phyloP scores from a whole-genome alignment of 306 rosid species.

The Carpinus viminea region DNA sequence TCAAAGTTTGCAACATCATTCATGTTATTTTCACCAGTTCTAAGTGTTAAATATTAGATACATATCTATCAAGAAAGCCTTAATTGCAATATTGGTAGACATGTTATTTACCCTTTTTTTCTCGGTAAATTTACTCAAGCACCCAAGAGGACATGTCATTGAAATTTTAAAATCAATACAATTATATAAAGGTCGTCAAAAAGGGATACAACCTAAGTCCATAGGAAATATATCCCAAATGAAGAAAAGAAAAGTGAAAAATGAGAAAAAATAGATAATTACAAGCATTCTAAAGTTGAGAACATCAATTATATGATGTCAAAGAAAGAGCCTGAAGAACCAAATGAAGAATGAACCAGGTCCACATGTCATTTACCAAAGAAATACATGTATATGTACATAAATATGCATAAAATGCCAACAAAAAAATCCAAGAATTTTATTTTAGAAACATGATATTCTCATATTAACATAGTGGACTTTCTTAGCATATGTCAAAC shows the following conservation, averaged over 20 bases:
- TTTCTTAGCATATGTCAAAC: not conserved
- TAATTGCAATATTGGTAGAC: not conserved
- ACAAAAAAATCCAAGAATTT: not conserved
- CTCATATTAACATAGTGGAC: too few species aligned
- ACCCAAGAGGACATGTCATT: not conserved
- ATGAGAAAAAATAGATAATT: not conserved
- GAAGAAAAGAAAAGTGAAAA: not conserved
- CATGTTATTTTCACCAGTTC: constrained; percentile 19
- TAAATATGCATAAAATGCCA: not conserved
- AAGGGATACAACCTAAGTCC: not conserved
- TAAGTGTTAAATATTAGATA: not conserved
- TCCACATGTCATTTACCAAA: constrained; percentile 2
- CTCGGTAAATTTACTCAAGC: not conserved
- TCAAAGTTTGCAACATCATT: constrained; percentile 23
- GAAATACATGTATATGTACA: not conserved
- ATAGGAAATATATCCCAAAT: not conserved
- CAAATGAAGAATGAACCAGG: not conserved
- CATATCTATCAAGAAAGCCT: constrained; percentile 11
- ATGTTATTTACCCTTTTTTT: not conserved
- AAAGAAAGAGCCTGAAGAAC: not conserved
- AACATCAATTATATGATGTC: not conserved
- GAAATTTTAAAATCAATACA: not conserved
- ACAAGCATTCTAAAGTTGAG: not conserved
- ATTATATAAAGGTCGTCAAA: not conserved
- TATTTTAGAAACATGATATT: not conserved